These are phyloP conservation scores for Alternaria arborescens DNA, from an alignment of 2,329 filamentous ascomycete species.

Conservation along the genomic window DNA sequence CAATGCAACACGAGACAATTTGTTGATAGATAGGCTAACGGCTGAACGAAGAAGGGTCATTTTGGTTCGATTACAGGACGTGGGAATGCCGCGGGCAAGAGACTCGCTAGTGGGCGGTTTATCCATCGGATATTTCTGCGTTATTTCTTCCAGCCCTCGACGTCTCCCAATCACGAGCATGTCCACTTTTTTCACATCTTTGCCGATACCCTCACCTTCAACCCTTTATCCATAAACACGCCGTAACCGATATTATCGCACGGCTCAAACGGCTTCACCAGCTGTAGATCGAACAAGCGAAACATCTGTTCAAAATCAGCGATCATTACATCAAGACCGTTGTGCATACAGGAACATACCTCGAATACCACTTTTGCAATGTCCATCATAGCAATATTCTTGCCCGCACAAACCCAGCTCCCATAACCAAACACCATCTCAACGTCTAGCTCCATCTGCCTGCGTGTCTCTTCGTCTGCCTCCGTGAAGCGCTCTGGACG, in stretches of 20 bases:
- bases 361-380: conserved; percentile 4
- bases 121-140: no score
- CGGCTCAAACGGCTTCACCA: conserved; percentile 1
- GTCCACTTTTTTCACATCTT: background rate
- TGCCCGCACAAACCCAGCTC: conserved; percentile 7
- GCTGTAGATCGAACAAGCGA: conserved; percentile 1
- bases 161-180: background rate
- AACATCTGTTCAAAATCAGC: background rate
- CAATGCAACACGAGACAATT: no score
- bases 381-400: conserved; percentile 8
- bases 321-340: background rate
- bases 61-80: no score
- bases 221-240: background rate
- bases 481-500: conserved; percentile 7
- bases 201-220: background rate
- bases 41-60: no score
- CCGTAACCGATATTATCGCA: background rate
- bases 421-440: conserved; percentile 3
- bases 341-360: background rate
- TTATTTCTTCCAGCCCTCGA: no score
- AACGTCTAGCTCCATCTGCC: background rate
- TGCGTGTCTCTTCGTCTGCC: background rate
- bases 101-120: no score
- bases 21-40: no score
- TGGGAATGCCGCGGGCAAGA: no score